Evolutionary conservation across 768 basidiomycete genomes (phyloP), one percentile per base, ranked within the genome.

Genomic region (Tricholoma terreum): DNA sequence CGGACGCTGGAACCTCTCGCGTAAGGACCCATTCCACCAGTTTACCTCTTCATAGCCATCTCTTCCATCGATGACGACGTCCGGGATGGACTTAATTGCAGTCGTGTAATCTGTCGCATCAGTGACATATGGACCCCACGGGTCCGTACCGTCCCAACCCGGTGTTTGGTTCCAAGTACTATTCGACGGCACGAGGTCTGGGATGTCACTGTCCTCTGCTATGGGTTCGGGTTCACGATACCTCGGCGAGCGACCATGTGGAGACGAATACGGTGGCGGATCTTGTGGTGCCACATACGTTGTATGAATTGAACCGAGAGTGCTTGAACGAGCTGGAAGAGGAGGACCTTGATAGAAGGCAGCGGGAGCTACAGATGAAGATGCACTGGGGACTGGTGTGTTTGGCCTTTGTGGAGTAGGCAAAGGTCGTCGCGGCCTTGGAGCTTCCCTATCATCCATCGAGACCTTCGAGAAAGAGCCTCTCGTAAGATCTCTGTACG

Each of bases 21-120:
- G 80, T 17, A 77, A 63, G 15, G 76, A 76, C 7, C 75, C 63
- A 66, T 88, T 81, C 85, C 85, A 91, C 90, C 90, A 92, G 46
- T 75, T 73, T 17, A 68, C 70, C 69, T 92, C 90, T 65, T 92
- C 88, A 2, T 74, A 65, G 7, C 73, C 74, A 52, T 78, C 75
- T 46, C 89, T 76, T 6, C 85, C 87, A 71, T 84, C 82, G 61
- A 92, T 87, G 42, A 69, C 58, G 69, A 75, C 69, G 2, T 73
- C 72, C 19, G 61, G 58, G 9, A 52, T 46, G 40, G 65, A 58
- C 46, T 71, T 69, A 7, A 63, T 46, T 33, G 48, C 24, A 63
- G 50, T 55, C 66, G 71, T 58, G 54, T 52, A 61, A 48, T 52
- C 55, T 57, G 55, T 59, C 56, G 60, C 24, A 61, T 63, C 67